Evolutionary conservation across 768 basidiomycete species (phyloP).

Genomic region (Russula lepida): DNA sequence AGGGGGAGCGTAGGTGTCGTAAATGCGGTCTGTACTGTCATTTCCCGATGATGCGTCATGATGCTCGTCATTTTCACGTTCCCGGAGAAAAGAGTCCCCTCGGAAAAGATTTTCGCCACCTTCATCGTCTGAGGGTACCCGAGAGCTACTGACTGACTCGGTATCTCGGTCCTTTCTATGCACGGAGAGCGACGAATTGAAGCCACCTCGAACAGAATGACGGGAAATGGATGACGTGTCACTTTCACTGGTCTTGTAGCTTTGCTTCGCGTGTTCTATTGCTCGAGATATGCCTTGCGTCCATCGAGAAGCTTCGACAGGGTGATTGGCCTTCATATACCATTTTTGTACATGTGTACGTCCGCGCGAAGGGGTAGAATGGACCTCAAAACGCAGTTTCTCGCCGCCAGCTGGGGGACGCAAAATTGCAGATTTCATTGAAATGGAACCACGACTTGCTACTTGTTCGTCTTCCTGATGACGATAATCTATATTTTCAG

Average conservation of each 20-base stretch:
- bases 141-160: slow-evolving; percentile 24
- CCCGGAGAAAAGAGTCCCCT: neutral
- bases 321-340: slow-evolving; percentile 81
- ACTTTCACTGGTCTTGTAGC: slow-evolving; percentile 34
- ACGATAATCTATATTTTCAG: slow-evolving; percentile 50
- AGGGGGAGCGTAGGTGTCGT: slow-evolving; percentile 38
- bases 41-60: slow-evolving; percentile 41
- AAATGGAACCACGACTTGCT: slow-evolving; percentile 79
- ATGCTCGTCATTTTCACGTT: slow-evolving; percentile 18
- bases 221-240: slow-evolving; percentile 29
- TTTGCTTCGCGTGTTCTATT: slow-evolving; percentile 61
- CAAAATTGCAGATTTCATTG: slow-evolving; percentile 70
- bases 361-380: slow-evolving; percentile 46
- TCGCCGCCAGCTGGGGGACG: slow-evolving; percentile 44
- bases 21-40: slow-evolving; percentile 28
- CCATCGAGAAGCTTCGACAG: slow-evolving; percentile 86
- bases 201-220: slow-evolving; percentile 13
- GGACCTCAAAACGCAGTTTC: slow-evolving; percentile 76
- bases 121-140: slow-evolving; percentile 22
- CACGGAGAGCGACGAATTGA: slow-evolving; percentile 8
- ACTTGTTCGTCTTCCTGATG: slow-evolving; percentile 86
- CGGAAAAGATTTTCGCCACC: slow-evolving; percentile 4
- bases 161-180: slow-evolving; percentile 9
- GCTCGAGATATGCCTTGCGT: slow-evolving; percentile 62
- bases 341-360: slow-evolving; percentile 54